These are phyloP conservation scores for Torulaspora maleeae DNA, from an alignment of 805 yeast genomes.

Conservation along the genomic window DNA sequence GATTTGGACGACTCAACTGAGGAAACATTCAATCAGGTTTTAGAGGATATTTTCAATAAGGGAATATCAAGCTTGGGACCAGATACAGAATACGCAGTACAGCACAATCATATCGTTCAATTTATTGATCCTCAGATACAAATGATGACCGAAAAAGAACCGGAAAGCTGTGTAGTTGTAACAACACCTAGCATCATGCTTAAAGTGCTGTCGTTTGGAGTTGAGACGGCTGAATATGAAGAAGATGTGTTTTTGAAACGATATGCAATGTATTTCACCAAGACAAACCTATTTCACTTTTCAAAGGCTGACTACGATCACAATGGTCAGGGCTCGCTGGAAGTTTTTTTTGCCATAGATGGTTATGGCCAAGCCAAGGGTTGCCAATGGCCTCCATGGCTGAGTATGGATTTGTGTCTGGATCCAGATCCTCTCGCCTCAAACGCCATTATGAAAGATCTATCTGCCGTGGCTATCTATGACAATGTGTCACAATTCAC, in stretches of 20 bases:
- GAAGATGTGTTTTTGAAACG: conserved; percentile 56
- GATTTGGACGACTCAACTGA: conserved; percentile 7
- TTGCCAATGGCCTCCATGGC: conserved; percentile 83
- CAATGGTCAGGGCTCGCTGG: conserved; percentile 41
- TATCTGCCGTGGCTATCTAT: conserved; percentile 57
- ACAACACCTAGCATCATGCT: conserved; percentile 68
- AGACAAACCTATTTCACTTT: conserved; percentile 70
- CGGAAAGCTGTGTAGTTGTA: conserved; percentile 59
- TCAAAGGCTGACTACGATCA: conserved; percentile 45
- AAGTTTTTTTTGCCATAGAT: conserved; percentile 42
- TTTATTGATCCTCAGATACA: conserved; percentile 83
- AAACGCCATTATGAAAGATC: conserved; percentile 55
- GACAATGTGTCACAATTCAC: conserved; percentile 50
- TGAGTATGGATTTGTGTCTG: conserved; percentile 66
- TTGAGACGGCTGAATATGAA: conserved; percentile 40
- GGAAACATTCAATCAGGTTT: conserved; percentile 11
- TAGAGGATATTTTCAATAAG: conserved; percentile 42
- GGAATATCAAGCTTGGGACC: conserved; percentile 43
- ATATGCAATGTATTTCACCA: conserved; percentile 59
- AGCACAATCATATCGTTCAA: conserved; percentile 58
- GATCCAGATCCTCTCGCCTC: conserved; percentile 46
- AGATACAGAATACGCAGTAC: conserved; percentile 36
- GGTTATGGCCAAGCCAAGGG: conserved; percentile 54
- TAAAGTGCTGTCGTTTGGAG: conserved; percentile 58
- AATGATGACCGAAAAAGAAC: conserved; percentile 47